Conservation (phyloP, 2,329 filamentous ascomycete genomes). For the Lasiodiplodia sp. region DNA sequence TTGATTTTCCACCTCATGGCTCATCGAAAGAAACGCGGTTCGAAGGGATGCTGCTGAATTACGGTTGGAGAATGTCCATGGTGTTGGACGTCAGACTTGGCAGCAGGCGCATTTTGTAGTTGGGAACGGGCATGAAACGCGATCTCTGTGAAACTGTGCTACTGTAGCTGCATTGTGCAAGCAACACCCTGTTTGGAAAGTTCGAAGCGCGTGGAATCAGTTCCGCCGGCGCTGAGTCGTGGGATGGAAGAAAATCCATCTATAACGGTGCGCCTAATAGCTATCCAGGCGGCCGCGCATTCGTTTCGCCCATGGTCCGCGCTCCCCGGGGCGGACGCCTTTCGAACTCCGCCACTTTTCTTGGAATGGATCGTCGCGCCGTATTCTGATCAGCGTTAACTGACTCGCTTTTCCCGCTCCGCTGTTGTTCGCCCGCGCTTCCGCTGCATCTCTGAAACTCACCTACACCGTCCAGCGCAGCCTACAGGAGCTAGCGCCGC, state of each 20-base stretch:
- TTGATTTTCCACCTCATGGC: neutral
- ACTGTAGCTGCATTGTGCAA: slow-evolving; percentile 1
- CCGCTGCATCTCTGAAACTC: neutral
- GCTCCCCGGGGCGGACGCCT: neutral
- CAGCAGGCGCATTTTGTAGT: slow-evolving; percentile 8
- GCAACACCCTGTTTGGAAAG: neutral
- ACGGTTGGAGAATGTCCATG: neutral
- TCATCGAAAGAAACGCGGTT: no score
- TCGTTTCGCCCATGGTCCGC: neutral
- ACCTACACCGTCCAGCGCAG: neutral
- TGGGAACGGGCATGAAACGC: neutral
- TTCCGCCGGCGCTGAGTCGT: neutral
- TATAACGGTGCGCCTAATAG: slow-evolving; percentile 6
- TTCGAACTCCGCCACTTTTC: neutral
- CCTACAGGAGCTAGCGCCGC: neutral
- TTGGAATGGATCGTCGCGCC: neutral
- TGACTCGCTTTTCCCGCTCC: slow-evolving; percentile 2
- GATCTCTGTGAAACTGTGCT: neutral
- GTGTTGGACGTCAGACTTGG: slow-evolving; percentile 7
- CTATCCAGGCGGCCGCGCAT: neutral
- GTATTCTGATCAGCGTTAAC: neutral
- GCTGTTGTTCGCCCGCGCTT: neutral
- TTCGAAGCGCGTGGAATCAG: neutral
- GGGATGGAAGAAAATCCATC: neutral
- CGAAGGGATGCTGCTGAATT: neutral